Base-by-base conservation (phyloP, 371 early-diverging fungal genomes). In the Mucor saturninus region DNA sequence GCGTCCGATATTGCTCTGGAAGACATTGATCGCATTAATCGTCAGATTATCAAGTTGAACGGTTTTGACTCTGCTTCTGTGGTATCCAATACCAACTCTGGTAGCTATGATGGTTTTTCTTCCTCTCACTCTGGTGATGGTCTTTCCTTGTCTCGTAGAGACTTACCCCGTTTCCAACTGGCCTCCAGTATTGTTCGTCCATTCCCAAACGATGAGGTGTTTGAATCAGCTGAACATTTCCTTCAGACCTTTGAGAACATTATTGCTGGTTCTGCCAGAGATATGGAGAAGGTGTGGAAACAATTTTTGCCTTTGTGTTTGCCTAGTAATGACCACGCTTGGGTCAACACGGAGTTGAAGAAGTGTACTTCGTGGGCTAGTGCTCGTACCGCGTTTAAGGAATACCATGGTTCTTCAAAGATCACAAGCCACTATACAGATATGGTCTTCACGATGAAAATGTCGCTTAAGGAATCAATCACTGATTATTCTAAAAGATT, bases 161-260 rank as follows among this genome's bases (percentile, higher is more conserved):
- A 58, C 5, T 28, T 58, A 1, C 59, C 59, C 8, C 46, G 48
- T 4, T 58, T 48, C 29, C 59, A 58, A 37, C 13, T 58, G 0
- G 14, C 21, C 2, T 21, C 49, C 9, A 49, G 38, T 21, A 2
- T 49, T 2, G 21, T 48, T 1, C 8, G 35, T 32, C 38, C 59
- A 1, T 58, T 58, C 3, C 59, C 49, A 0, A 28, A 21, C 15
- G 32, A 58, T 28, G 59, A 58, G 28, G 32, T 39, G 0, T 58
- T 48, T 26, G 59, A 58, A 5, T 58, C 59, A 0, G 59, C 35
- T 2, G 60, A 60, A 1, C 35, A 35, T 35, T 35, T 35, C 8
- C 35, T 35, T 0, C 35, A 35, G 8, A 4, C 6, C 0, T 51
- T 60, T 30, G 53, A 60, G 5, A 42, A 52, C 14, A 39, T 60